Evolutionary conservation across 495 filamentous ascomycete species (phyloP).

Genomic region (Massariosphaeria phaeospora): DNA sequence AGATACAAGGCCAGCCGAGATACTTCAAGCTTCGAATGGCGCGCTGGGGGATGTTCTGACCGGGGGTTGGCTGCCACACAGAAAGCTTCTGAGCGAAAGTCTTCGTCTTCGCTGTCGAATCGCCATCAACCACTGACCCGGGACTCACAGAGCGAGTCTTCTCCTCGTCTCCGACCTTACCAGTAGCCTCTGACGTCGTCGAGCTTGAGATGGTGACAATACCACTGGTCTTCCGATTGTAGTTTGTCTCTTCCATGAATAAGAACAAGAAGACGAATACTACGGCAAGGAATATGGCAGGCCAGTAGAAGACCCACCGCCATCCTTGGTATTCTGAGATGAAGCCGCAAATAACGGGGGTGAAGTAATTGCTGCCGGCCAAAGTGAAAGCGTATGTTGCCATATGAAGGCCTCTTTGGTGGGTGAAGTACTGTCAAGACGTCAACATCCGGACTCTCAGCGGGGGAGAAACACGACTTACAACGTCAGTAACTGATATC

Average conservation of each 20-base stretch:
- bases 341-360: slow-evolving; percentile 61
- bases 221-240: slow-evolving; percentile 35
- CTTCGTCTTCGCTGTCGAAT: neutral
- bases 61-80: neutral
- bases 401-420: slow-evolving; percentile 61
- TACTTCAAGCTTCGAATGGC: neutral
- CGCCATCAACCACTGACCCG: neutral
- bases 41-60: neutral
- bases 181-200: neutral
- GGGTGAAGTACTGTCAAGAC: slow-evolving; percentile 52
- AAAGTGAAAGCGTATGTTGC: slow-evolving; percentile 59
- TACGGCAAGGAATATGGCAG: slow-evolving; percentile 55
- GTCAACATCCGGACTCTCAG: neutral
- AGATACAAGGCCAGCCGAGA: slow-evolving; percentile 39
- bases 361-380: slow-evolving; percentile 60
- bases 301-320: slow-evolving; percentile 62
- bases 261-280: slow-evolving; percentile 58
- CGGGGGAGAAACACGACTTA: neutral
- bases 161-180: neutral
- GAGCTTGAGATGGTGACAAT: neutral
- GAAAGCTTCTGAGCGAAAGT: neutral
- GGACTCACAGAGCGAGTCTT: neutral
- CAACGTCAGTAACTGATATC: neutral
- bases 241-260: slow-evolving; percentile 69
- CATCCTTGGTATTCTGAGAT: slow-evolving; percentile 61